A percentile compares a stretch with the other conserved stretches of the same genome.
phyloP scores from a whole-genome alignment of 352 stramenopile genomes.

The Elongisporangium undulatum region DNA sequence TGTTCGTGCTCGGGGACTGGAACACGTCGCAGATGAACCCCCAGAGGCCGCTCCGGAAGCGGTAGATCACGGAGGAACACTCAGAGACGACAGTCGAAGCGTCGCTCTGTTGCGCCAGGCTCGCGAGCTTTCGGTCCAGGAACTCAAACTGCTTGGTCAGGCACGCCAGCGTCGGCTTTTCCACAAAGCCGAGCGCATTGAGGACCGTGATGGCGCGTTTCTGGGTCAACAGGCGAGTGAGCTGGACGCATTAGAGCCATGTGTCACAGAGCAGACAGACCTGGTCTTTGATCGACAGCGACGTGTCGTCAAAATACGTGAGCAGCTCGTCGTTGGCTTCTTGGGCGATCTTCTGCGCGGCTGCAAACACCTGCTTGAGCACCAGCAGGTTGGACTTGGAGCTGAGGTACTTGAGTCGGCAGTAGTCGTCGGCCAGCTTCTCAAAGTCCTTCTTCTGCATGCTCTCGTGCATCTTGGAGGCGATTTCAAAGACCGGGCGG shows the following conservation, averaged over 20 bases:
- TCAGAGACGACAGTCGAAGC: slow-evolving; percentile 43
- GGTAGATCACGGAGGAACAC: slow-evolving; percentile 43
- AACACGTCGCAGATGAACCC: slow-evolving; percentile 74
- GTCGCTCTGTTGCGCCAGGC: slow-evolving; percentile 22
- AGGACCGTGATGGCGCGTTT: slow-evolving; percentile 60
- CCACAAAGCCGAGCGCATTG: slow-evolving; percentile 44
- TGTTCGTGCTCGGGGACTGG: slow-evolving; percentile 29
- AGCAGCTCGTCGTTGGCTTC: slow-evolving; percentile 59
- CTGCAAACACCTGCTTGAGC: slow-evolving; percentile 50
- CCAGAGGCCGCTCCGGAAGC: slow-evolving; percentile 69
- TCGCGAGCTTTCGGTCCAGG: slow-evolving; percentile 39
- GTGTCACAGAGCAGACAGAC: slow-evolving; percentile 9
- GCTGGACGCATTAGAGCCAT: slow-evolving; percentile 1
- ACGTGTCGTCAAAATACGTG: slow-evolving; percentile 55
- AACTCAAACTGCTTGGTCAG: slow-evolving; percentile 67
- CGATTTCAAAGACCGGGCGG: slow-evolving; percentile 69
- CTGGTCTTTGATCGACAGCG: slow-evolving; percentile 54
- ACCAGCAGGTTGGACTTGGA: slow-evolving; percentile 53
- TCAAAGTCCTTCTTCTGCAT: slow-evolving; percentile 61
- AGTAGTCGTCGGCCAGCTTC: slow-evolving; percentile 69
- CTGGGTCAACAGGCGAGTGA: slow-evolving; percentile 10
- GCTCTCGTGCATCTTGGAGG: slow-evolving; percentile 69
- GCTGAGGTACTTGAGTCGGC: slow-evolving; percentile 60
- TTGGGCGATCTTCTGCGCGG: slow-evolving; percentile 56
- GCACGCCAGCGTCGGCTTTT: slow-evolving; percentile 66